Conservation (phyloP, 2,329 filamentous ascomycete genomes). For the Calonectria multiphialidica region DNA sequence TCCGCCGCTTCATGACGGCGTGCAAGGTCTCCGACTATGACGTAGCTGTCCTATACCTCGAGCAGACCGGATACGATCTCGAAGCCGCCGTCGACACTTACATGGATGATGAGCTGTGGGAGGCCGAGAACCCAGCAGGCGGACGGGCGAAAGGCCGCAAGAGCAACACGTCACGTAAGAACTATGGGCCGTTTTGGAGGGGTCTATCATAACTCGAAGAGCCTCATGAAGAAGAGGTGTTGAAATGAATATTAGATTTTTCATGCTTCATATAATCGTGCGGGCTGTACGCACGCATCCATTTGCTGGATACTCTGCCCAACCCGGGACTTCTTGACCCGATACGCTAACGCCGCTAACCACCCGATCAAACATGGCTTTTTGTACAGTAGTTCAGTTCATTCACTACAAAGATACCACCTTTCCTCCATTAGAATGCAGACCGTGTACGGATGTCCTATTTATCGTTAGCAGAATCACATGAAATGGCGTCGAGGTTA, state of each 20-base stretch:
- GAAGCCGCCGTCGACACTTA: conserved; percentile 73
- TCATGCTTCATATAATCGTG: conserved; percentile 44
- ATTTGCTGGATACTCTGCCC: conserved; percentile 42
- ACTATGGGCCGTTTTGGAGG: conserved; percentile 48
- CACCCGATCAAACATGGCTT: conserved; percentile 37
- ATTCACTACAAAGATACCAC: conserved; percentile 40
- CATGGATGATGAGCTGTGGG: conserved; percentile 81
- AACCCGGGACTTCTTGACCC: conserved; percentile 41
- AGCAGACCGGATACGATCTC: conserved; percentile 76
- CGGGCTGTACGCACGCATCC: conserved; percentile 37
- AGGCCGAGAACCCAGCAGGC: conserved; percentile 70
- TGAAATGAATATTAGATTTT: conserved; percentile 41
- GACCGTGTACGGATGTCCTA: conserved; percentile 71
- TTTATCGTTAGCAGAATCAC: conserved; percentile 37
- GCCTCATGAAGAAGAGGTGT: conserved; percentile 19
- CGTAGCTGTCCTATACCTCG: conserved; percentile 79
- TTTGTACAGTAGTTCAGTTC: conserved; percentile 43
- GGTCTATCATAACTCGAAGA: conserved; percentile 38
- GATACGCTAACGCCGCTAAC: conserved; percentile 47
- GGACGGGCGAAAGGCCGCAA: conserved; percentile 35
- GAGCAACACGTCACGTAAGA: conserved; percentile 46
- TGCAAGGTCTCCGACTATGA: conserved; percentile 85
- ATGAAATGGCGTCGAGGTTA: background rate
- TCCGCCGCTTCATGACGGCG: conserved; percentile 82
- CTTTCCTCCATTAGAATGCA: conserved; percentile 60